Evolutionary conservation across 257 asterid species (phyloP), one percentile per base, ranked within the genome.

Genomic region (Gynochthodes officinalis): DNA sequence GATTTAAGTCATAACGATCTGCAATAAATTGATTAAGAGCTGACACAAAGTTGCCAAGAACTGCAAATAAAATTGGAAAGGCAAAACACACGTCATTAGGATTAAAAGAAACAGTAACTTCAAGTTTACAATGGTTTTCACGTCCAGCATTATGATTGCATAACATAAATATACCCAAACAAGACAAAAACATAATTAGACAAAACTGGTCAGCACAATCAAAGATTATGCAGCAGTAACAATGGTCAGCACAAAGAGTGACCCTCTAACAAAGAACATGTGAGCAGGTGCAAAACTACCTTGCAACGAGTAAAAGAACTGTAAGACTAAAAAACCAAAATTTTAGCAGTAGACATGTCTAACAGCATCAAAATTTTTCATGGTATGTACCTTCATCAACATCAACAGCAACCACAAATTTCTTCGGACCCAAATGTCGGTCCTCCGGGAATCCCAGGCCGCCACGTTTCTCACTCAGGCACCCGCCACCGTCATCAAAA

Each of bases 21-120:
- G 92, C 96, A 67, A 92, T 86, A 79, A 95, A 95, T 76, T 68
- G 77, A 78, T 92, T 95, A 71, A 95, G 90, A 76, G 97, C 97
- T 48, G 98, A 92, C 59, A 95, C 88, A 35, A 95, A 95, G 88
- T 83, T 95, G 79, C 98, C 99, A 65, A 95, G 97, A 79, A 95
- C 99, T 95, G 96, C 92, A 83, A 19, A 48, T 77, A 49, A 73
- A 73, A 74, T 63, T 59, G 53, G 32, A 69, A 63, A 30, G 62
- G 59, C n/a, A n/a, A n/a, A n/a, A n/a, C n/a, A n/a, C n/a, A n/a
- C n/a, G n/a, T n/a, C n/a, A n/a, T n/a, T n/a, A n/a, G n/a, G n/a
- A n/a, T n/a, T n/a, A n/a, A n/a, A n/a, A n/a, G n/a, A n/a, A n/a
- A n/a, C n/a, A n/a, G n/a, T n/a, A n/a, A n/a, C n/a, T n/a, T n/a